These are phyloP conservation scores for Santalum album DNA, from an alignment of 164 flowering plant genomes.

Conservation along the genomic window DNA sequence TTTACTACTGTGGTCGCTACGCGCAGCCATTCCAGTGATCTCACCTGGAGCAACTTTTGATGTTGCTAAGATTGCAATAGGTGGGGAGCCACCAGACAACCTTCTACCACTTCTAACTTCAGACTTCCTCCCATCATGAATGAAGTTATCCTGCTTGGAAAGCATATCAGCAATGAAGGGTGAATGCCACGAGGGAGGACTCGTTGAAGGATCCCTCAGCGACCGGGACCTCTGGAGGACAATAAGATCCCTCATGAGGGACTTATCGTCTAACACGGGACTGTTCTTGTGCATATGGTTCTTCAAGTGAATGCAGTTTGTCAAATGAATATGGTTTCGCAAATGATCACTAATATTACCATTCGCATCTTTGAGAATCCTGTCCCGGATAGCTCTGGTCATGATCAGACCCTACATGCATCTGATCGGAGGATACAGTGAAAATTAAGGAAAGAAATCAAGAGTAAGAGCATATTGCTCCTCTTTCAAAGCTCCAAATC, in stretches of 20 bases:
- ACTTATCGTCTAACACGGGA: constrained; percentile 64
- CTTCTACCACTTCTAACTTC: constrained; percentile 42
- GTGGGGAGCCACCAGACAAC: constrained; percentile 37
- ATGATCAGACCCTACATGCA: constrained; percentile 37
- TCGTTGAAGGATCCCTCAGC: constrained; percentile 85
- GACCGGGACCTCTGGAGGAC: constrained; percentile 87
- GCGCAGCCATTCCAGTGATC: constrained; percentile 13
- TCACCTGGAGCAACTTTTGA: constrained; percentile 51
- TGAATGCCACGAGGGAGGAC: constrained; percentile 84
- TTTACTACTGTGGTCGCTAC: constrained; percentile 32
- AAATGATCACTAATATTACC: constrained; percentile 79
- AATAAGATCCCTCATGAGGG: constrained; percentile 78
- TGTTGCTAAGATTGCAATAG: constrained; percentile 23
- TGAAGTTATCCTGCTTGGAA: constrained; percentile 32
- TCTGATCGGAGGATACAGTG: constrained; percentile 12
- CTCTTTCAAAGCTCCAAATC: constrained; percentile 7
- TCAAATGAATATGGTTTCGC: constrained; percentile 83
- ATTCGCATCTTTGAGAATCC: constrained; percentile 77
- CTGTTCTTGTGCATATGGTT: constrained; percentile 91
- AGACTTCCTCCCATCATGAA: constrained; percentile 55
- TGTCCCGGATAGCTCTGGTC: constrained; percentile 67
- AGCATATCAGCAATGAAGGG: constrained; percentile 48
- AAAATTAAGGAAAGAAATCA: constrained; percentile 15
- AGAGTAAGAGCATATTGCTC: constrained; percentile 15
- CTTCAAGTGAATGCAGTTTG: constrained; percentile 93